Base-by-base conservation (phyloP, 2,329 filamentous ascomycete genomes). In the Epichloe gansuensis region DNA sequence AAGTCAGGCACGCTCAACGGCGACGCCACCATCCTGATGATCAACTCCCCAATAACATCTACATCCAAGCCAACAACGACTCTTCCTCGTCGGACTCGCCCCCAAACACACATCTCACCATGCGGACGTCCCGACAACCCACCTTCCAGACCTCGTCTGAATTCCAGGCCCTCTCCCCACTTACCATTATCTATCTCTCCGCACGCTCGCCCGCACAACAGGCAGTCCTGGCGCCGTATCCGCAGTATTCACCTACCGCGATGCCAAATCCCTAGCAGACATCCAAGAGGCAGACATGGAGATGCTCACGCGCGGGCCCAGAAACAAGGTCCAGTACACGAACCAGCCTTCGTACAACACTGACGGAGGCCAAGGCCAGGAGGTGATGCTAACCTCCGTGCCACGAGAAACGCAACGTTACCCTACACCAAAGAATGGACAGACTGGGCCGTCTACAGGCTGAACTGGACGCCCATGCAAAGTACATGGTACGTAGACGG, bases 401-500 rank as follows among this genome's bases (percentile, higher is more conserved):
- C 80, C 1, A 78, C 77, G 1, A 60, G 66, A 7, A 77, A 75
- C 56, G 70, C 68, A 11, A 75, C 70, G 3, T 62, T 76, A 42
- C 74, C 79, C 1, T 56, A 68, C 17, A 63, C 65, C 4, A 59
- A 63, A 15, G 57, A 64, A 31, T 81, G 77, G 76, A 69, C 74
- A 48, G 69, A 76, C 31, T 83, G 80, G 78, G 72, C 77, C 25
- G 74, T 75, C 2, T 76, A 83, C 61, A 71, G 81, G 25, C 35
- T 48, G 34, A 35, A 48, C 23, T 48, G 46, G 46, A 48, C 46
- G 21, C 70, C 75, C 0, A 66, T 69, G 21, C 63, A 69, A 47
- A 80, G 73, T 51, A 73, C 72, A 23, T 83, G 80, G 79, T 82
- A 72, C 57, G 69, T 80, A 21, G 69, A 81, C 57, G 75, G 72